Evolutionary conservation across 306 rosid species (phyloP).

Genomic region (Sicyos baderoa): DNA sequence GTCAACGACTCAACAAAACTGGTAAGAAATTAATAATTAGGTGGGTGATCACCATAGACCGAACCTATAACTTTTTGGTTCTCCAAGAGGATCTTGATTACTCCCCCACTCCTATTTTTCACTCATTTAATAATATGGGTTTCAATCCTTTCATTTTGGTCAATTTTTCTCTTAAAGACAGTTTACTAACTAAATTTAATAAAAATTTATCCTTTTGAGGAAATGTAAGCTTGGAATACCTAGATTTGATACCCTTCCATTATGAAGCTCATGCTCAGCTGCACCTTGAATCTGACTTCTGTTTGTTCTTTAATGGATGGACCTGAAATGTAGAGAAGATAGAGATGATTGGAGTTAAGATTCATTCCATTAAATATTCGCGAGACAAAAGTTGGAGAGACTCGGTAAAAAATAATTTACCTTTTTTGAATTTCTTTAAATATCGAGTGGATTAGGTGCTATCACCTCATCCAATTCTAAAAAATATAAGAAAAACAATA

Average conservation of each 20-base stretch:
- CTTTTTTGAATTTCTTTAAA: too few species aligned
- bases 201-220: neutral
- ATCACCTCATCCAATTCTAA: neutral
- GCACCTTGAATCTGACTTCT: neutral
- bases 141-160: neutral
- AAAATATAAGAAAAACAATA: neutral
- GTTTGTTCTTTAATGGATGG: neutral
- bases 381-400: too few species aligned
- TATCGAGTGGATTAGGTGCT: neutral
- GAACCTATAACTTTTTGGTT: too few species aligned
- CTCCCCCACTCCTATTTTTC: neutral
- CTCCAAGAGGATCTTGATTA: too few species aligned
- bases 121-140: neutral
- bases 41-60: too few species aligned
- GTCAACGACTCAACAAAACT: too few species aligned
- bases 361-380: neutral
- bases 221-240: neutral
- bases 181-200: neutral
- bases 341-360: neutral
- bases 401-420: too few species aligned
- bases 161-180: neutral
- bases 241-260: neutral
- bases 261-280: conserved; percentile 1
- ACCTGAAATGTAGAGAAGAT: neutral
- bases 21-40: too few species aligned